These are phyloP conservation scores for Colletotrichum musae DNA, from an alignment of 2,329 filamentous ascomycete genomes.

Conservation along the genomic window DNA sequence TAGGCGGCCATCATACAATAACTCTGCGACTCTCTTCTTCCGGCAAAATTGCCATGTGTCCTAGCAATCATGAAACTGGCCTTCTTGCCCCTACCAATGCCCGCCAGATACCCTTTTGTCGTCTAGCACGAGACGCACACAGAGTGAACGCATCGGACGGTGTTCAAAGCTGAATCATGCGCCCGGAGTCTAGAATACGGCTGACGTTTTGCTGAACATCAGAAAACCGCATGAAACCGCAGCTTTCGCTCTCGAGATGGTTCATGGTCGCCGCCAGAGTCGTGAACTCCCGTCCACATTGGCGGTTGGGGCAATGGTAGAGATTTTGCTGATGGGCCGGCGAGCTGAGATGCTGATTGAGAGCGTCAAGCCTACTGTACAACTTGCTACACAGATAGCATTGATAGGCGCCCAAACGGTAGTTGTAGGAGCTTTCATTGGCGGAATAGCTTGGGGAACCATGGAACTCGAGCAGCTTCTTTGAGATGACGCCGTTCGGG, in stretches of 20 bases:
- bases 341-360: constrained; percentile 70
- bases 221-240: constrained; percentile 54
- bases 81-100: too few relatives aligned
- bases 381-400: constrained; percentile 68
- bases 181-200: neutral
- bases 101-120: too few relatives aligned
- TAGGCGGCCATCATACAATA: neutral
- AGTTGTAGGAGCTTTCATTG: constrained; percentile 55
- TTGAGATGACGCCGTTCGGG: constrained; percentile 63
- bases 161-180: constrained; percentile 4
- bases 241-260: constrained; percentile 61
- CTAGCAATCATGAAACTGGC: too few relatives aligned
- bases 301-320: constrained; percentile 56
- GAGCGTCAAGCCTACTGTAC: constrained; percentile 12
- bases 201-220: constrained; percentile 47
- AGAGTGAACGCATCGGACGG: too few relatives aligned
- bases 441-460: constrained; percentile 54
- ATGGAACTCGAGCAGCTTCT: constrained; percentile 63
- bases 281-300: constrained; percentile 54
- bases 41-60: neutral
- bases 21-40: neutral
- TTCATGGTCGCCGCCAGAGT: constrained; percentile 56
- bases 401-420: constrained; percentile 44
- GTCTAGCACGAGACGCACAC: too few relatives aligned
- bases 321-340: constrained; percentile 54